Conservation (phyloP, 495 filamentous ascomycete species). For the Lasiosphaeria ovina region DNA sequence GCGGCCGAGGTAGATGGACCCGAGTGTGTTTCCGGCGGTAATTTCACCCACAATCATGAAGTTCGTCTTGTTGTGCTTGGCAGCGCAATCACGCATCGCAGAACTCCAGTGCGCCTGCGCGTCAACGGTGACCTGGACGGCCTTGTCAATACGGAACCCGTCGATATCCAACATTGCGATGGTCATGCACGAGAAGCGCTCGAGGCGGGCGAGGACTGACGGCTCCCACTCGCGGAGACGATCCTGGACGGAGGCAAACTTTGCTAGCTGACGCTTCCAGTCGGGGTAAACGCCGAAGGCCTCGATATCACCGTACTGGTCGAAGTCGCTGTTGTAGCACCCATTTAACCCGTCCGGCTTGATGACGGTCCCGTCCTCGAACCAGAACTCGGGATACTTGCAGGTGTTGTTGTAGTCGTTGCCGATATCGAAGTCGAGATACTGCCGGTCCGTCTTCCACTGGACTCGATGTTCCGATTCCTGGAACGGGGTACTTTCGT, state of each 20-base stretch:
- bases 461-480: conserved; percentile 54
- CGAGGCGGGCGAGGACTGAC: conserved; percentile 56
- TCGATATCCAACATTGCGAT: conserved; percentile 66
- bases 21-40: conserved; percentile 60
- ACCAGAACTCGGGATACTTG: conserved; percentile 65
- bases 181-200: conserved; percentile 64
- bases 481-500: conserved; percentile 61
- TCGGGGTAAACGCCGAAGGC: conserved; percentile 68
- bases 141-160: conserved; percentile 70
- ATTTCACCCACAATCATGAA: conserved; percentile 67
- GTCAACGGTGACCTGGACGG: conserved; percentile 63
- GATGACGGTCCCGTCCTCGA: conserved; percentile 57
- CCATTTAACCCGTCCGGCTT: conserved; percentile 51
- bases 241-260: conserved; percentile 74
- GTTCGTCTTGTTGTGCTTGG: conserved; percentile 55
- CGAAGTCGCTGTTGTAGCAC: conserved; percentile 70
- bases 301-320: conserved; percentile 67
- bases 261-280: conserved; percentile 65
- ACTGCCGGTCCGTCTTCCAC: conserved; percentile 59
- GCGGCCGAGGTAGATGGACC: conserved; percentile 65
- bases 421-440: conserved; percentile 62
- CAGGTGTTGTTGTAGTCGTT: conserved; percentile 60
- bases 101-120: conserved; percentile 57
- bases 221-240: conserved; percentile 70
- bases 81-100: conserved; percentile 57